phyloP scores from a whole-genome alignment of 768 basidiomycete species.

The Auriscalpium vulgare region DNA sequence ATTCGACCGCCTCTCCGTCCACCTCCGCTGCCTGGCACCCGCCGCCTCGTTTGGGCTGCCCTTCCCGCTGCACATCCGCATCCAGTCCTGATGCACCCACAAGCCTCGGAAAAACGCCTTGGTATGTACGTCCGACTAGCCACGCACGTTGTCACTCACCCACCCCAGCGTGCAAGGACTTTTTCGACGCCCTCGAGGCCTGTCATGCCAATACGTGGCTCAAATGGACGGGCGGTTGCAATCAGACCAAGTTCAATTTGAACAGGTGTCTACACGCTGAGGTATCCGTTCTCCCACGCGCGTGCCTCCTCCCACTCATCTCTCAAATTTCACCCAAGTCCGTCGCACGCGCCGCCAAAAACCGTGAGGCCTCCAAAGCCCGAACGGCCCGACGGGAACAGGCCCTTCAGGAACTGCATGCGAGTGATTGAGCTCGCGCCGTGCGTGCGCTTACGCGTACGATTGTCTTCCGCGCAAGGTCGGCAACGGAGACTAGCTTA shows the following conservation, averaged over 20 bases:
- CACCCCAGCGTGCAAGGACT: conserved; percentile 60
- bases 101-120: conserved; percentile 49
- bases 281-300: conserved; percentile 31
- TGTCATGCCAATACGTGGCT: conserved; percentile 62
- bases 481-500: too few relatives aligned
- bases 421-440: conserved; percentile 26
- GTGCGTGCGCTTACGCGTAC: neutral
- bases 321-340: conserved; percentile 32
- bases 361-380: conserved; percentile 54
- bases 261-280: conserved; percentile 66
- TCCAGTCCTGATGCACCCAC: conserved; percentile 51
- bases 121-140: neutral
- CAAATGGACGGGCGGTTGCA: conserved; percentile 63
- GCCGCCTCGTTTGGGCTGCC: too few relatives aligned
- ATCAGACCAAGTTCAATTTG: conserved; percentile 56
- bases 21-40: neutral
- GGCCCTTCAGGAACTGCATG: conserved; percentile 50
- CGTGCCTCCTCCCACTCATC: conserved; percentile 1
- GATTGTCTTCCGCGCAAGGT: neutral
- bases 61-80: neutral
- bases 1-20: neutral
- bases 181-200: conserved; percentile 67
- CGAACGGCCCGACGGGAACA: conserved; percentile 48
- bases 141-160: neutral
- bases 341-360: conserved; percentile 46